Conservation (phyloP, 1,284 basidiomycete species). For the Sporisorium reilianum region DNA sequence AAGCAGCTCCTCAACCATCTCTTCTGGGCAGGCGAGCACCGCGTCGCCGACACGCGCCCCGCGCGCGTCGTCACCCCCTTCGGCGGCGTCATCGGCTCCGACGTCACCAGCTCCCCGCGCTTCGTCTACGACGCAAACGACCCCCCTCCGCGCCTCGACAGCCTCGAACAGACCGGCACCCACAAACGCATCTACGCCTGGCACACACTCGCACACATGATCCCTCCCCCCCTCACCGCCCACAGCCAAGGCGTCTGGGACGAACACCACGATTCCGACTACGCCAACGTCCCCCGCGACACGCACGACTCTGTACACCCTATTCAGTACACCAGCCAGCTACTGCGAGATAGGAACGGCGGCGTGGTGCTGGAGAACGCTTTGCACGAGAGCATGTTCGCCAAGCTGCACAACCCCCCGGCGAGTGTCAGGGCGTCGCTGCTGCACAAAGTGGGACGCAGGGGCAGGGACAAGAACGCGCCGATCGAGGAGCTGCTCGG, state of each 20-base stretch:
- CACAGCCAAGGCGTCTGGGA: constrained; percentile 8
- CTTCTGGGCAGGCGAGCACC: constrained; percentile 8
- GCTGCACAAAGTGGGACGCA: background rate
- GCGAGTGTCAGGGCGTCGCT: background rate
- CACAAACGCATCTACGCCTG: constrained; percentile 11
- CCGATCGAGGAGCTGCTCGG: constrained; percentile 8
- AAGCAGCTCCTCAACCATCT: background rate
- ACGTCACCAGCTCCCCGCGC: background rate
- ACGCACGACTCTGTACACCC: constrained; percentile 25
- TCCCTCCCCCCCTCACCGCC: constrained; percentile 10
- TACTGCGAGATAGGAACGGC: constrained; percentile 13
- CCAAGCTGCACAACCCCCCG: too few species aligned
- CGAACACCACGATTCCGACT: background rate
- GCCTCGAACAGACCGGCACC: background rate
- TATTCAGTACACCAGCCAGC: constrained; percentile 19
- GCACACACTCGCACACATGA: background rate
- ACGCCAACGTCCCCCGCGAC: background rate
- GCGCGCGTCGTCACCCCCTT: constrained; percentile 6
- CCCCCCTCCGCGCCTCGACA: constrained; percentile 3
- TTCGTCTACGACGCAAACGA: constrained; percentile 9
- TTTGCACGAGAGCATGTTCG: background rate
- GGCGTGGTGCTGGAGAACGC: constrained; percentile 23
- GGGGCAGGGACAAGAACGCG: background rate
- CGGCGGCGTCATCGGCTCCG: constrained; percentile 2
- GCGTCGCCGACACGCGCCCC: background rate